Conservation (phyloP, 352 stramenopile genomes). For the Phytophthora sp. region DNA sequence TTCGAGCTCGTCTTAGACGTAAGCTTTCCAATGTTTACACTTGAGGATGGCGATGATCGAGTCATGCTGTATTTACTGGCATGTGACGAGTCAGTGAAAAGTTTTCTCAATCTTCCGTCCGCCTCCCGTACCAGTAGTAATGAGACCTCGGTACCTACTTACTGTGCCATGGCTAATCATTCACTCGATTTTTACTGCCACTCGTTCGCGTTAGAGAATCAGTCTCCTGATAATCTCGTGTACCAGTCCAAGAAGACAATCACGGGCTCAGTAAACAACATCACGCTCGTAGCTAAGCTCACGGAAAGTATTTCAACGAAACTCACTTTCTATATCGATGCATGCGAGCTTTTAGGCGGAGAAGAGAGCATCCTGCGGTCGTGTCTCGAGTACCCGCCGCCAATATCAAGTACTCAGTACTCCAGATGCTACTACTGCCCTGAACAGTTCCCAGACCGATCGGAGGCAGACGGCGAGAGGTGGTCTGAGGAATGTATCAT, state of each 20-base stretch:
- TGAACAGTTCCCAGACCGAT: conserved; percentile 21
- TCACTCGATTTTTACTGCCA: conserved; percentile 56
- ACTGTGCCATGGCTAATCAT: conserved; percentile 55
- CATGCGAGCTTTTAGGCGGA: conserved; percentile 58
- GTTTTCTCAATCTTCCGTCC: conserved; percentile 25
- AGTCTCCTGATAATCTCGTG: conserved; percentile 29
- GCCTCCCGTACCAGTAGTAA: not conserved
- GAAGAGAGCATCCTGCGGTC: conserved; percentile 47
- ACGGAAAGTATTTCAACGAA: conserved; percentile 27
- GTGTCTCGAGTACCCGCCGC: conserved; percentile 37
- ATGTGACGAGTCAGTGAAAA: conserved; percentile 38
- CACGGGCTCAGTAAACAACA: conserved; percentile 13
- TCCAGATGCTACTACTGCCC: conserved; percentile 52
- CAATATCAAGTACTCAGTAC: not conserved
- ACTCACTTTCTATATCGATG: conserved; percentile 59
- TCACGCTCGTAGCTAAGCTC: conserved; percentile 9
- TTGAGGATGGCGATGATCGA: conserved; percentile 34
- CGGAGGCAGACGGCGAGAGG: not conserved
- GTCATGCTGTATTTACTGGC: conserved; percentile 60
- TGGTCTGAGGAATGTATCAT: conserved; percentile 33
- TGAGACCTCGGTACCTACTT: conserved; percentile 18
- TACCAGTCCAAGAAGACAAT: conserved; percentile 46
- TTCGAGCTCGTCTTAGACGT: conserved; percentile 36
- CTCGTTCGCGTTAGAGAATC: conserved; percentile 51
- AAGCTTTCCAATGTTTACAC: conserved; percentile 43